Percentiles rank a stretch among this genome's conserved stretches.
Evolutionary conservation across 371 early-diverging fungal genomes (phyloP).

Genomic region (Mortierella sp.): DNA sequence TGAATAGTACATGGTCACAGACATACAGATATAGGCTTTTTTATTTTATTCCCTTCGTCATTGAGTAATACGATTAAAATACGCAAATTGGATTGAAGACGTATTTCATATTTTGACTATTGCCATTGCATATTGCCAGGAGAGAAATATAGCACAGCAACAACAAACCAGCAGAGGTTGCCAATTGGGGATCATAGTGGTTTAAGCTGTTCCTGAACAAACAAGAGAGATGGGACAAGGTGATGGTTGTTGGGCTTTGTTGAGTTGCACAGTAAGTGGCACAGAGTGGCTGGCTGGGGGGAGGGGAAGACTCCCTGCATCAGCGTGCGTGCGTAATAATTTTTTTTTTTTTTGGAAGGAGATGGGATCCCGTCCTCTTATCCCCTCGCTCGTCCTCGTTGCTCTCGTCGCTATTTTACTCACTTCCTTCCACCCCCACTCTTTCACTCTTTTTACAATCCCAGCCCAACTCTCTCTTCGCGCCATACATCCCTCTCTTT

Average conservation of each 20-base stretch:
- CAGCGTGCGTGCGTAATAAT: neutral
- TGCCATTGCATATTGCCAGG: too few species aligned
- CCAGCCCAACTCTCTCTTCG: too few species aligned
- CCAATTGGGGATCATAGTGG: neutral
- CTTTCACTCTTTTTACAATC: neutral
- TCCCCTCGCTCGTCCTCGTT: slow-evolving; percentile 1
- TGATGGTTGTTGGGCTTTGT: neutral
- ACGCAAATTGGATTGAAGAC: too few species aligned
- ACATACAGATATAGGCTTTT: too few species aligned
- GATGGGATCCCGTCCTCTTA: slow-evolving; percentile 29
- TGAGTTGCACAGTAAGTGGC: neutral
- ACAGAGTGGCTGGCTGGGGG: neutral
- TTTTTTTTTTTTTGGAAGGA: neutral
- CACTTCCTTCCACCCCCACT: neutral
- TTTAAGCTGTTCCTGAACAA: neutral
- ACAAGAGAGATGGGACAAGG: neutral
- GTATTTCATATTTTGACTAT: too few species aligned
- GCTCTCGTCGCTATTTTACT: neutral
- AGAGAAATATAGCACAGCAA: neutral
- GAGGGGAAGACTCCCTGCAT: neutral
- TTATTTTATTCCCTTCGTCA: slow-evolving; percentile 9
- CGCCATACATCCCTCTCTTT: too few species aligned
- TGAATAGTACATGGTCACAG: neutral
- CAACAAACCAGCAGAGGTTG: neutral
- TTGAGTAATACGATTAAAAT: too few species aligned